These are phyloP conservation scores for Aspergillus sp. DNA, from an alignment of 2,329 filamentous ascomycete species.

Conservation along the genomic window DNA sequence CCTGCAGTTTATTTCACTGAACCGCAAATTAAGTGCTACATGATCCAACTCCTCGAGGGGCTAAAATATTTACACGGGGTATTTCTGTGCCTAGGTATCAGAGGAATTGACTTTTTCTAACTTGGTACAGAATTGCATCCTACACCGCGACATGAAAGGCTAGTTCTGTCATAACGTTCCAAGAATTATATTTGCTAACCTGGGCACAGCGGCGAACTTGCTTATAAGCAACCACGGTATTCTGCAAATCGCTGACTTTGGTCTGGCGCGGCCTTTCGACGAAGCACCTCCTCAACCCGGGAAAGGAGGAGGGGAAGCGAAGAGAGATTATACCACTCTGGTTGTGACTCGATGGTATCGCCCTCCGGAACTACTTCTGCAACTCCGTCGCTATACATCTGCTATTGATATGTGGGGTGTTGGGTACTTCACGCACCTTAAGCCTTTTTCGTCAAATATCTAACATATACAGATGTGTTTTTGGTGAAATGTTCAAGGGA, in stretches of 20 bases:
- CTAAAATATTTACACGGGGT: slow-evolving; percentile 83
- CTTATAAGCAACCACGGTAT: slow-evolving; percentile 93
- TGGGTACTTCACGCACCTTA: slow-evolving; percentile 58
- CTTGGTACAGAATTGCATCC: slow-evolving; percentile 62
- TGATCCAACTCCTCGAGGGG: slow-evolving; percentile 88
- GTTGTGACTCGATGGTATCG: slow-evolving; percentile 98
- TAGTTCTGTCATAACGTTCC: slow-evolving; percentile 7
- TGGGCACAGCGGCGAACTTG: slow-evolving; percentile 72
- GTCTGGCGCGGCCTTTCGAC: slow-evolving; percentile 89
- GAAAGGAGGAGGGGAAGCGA: slow-evolving; percentile 77
- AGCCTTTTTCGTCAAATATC: slow-evolving; percentile 1
- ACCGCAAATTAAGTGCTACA: slow-evolving; percentile 95
- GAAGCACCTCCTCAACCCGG: slow-evolving; percentile 76
- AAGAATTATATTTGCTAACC: slow-evolving; percentile 3
- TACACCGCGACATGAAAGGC: slow-evolving; percentile 95
- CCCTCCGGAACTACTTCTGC: slow-evolving; percentile 86
- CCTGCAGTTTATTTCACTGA: slow-evolving; percentile 83
- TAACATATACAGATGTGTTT: slow-evolving; percentile 71
- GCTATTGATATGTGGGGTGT: slow-evolving; percentile 99
- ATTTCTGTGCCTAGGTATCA: slow-evolving; percentile 16
- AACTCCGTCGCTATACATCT: slow-evolving; percentile 88
- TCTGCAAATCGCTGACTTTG: slow-evolving; percentile 96
- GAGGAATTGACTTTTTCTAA: slow-evolving; percentile 13
- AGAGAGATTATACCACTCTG: slow-evolving; percentile 89
- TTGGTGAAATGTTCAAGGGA: slow-evolving; percentile 94